Conservation (phyloP, 139 green algal species). For the Chlorokybus atmophyticus region DNA sequence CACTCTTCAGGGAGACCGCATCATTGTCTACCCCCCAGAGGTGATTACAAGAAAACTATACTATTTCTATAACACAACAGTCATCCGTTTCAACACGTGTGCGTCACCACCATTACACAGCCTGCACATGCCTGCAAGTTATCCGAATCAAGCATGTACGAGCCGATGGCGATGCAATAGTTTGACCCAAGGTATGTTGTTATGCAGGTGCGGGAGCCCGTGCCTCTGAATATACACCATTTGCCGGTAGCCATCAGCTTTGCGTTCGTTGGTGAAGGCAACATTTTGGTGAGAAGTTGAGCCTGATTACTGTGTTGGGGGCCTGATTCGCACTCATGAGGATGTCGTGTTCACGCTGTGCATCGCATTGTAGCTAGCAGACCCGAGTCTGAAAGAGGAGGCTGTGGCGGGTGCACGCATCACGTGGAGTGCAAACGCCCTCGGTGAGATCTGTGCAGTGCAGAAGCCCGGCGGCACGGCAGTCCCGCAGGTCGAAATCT, state of each 20-base stretch:
- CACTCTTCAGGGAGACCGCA: constrained; percentile 31
- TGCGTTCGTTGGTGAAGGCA: constrained; percentile 54
- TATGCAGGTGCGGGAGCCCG: constrained; percentile 47
- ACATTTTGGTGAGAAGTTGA: neutral
- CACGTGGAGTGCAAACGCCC: constrained; percentile 39
- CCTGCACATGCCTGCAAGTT: no score
- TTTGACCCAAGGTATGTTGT: no score
- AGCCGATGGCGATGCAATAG: no score
- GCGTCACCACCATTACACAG: no score
- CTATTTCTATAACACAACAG: neutral
- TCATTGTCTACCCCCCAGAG: constrained; percentile 31
- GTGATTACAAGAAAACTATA: constrained; percentile 5
- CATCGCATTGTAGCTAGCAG: no score
- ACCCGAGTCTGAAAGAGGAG: constrained; percentile 65
- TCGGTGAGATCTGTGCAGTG: constrained; percentile 58
- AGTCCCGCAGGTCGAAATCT: constrained; percentile 34
- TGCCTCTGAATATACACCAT: constrained; percentile 78
- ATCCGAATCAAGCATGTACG: no score
- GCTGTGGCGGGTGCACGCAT: constrained; percentile 14
- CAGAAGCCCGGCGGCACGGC: constrained; percentile 55
- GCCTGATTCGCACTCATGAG: neutral
- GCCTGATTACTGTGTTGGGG: neutral
- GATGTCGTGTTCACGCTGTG: no score
- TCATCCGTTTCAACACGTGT: no score
- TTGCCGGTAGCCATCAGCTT: constrained; percentile 66